Evolutionary conservation across 352 stramenopile genomes (phyloP).

Genomic region (Phytophthora rubi): DNA sequence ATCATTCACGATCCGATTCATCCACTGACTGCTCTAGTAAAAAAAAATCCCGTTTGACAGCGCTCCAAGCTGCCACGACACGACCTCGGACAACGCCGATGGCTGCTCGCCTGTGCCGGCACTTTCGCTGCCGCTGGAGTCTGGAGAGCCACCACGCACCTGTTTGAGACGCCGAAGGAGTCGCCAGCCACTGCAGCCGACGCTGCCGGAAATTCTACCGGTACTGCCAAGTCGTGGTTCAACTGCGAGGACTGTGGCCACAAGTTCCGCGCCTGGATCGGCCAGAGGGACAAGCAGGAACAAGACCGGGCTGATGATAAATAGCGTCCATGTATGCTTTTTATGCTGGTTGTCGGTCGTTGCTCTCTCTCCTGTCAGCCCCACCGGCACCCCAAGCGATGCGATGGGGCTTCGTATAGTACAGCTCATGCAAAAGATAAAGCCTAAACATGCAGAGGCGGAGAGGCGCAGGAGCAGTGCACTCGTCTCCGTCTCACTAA

Average conservation of each 20-base stretch:
- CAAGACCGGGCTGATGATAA: slow-evolving; percentile 31
- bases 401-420: slow-evolving; percentile 41
- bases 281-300: slow-evolving; percentile 1
- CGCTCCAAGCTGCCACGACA: slow-evolving; percentile 47
- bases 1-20: too few species aligned
- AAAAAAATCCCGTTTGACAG: slow-evolving; percentile 17
- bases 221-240: slow-evolving; percentile 1
- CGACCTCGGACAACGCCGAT: slow-evolving; percentile 59
- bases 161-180: slow-evolving; percentile 36
- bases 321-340: slow-evolving; percentile 49
- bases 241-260: slow-evolving; percentile 20
- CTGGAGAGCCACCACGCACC: slow-evolving; percentile 57
- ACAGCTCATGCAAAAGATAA: slow-evolving; percentile 50
- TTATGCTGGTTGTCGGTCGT: slow-evolving; percentile 29
- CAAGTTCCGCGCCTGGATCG: slow-evolving; percentile 18
- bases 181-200: neutral
- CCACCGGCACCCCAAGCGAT: slow-evolving; percentile 20
- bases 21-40: neutral
- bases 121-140: slow-evolving; percentile 53
- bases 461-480: slow-evolving; percentile 8
- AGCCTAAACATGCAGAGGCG: slow-evolving; percentile 37
- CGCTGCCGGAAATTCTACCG: neutral
- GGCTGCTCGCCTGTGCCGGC: slow-evolving; percentile 60
- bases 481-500: slow-evolving; percentile 20
- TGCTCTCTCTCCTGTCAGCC: slow-evolving; percentile 22